Percentiles rank a stretch among this genome's conserved stretches.
Evolutionary conservation across 257 asterid genomes (phyloP).

Genomic region (Orobanche coerulescens): DNA sequence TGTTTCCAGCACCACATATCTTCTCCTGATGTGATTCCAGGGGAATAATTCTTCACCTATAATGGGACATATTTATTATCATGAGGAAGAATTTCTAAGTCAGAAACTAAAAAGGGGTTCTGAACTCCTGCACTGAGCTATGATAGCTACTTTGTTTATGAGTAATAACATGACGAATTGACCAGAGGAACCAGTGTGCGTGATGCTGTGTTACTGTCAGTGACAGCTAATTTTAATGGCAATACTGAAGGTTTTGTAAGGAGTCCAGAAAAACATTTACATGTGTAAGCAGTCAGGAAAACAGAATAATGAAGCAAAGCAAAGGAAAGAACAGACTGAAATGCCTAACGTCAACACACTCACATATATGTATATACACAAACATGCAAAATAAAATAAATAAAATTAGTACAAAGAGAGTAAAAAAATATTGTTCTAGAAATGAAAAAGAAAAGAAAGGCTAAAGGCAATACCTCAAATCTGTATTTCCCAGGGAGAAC

Average conservation of each 20-base stretch:
- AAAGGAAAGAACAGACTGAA: not conserved
- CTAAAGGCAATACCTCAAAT: constrained; percentile 63
- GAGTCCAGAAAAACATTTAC: not conserved
- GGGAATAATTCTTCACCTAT: constrained; percentile 55
- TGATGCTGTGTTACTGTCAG: not conserved
- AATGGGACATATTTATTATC: constrained; percentile 22
- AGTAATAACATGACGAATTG: constrained; percentile 4
- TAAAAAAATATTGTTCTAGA: not conserved
- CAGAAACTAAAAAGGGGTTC: not conserved
- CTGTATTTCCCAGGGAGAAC: constrained; percentile 89
- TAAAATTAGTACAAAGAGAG: not conserved
- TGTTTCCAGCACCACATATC: constrained; percentile 97
- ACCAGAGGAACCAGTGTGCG: not conserved
- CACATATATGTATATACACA: not conserved
- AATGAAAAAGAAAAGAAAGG: constrained; percentile 22
- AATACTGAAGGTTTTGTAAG: not conserved
- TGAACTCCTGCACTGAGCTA: constrained; percentile 14
- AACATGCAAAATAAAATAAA: not conserved
- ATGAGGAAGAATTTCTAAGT: not conserved
- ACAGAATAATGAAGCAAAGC: constrained; percentile 2
- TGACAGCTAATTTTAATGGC: not conserved
- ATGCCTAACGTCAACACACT: constrained; percentile 9
- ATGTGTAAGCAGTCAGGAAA: not conserved
- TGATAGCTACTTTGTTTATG: constrained; percentile 1
- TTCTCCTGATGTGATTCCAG: constrained; percentile 42